These are phyloP conservation scores for Pyrrhoderma lamaoense DNA, from an alignment of 1,284 basidiomycete genomes.

Conservation along the genomic window DNA sequence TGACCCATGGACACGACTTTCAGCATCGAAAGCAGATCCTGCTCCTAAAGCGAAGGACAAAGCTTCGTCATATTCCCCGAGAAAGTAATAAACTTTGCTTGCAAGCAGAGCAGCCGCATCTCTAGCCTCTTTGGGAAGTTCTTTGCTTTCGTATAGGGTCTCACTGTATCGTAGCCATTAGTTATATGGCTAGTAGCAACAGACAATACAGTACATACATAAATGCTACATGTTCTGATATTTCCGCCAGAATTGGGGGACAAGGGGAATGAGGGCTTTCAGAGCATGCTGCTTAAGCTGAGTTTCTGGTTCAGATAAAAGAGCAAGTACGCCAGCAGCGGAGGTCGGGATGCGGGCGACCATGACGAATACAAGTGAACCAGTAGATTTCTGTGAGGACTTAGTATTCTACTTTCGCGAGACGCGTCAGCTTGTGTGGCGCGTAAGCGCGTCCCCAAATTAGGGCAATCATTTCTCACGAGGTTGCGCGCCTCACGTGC, in stretches of 20 bases:
- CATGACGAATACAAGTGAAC: constrained; percentile 34
- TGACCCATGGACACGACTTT: constrained; percentile 51
- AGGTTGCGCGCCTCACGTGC: not conserved
- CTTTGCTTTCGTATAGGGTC: constrained; percentile 77
- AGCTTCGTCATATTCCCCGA: constrained; percentile 90
- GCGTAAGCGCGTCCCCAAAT: not conserved
- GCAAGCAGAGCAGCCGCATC: constrained; percentile 82
- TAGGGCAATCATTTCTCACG: not conserved
- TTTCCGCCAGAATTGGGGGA: constrained; percentile 95
- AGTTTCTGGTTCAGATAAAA: constrained; percentile 82
- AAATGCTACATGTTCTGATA: constrained; percentile 84
- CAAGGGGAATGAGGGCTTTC: constrained; percentile 70
- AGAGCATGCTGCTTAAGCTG: constrained; percentile 88
- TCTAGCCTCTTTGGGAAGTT: constrained; percentile 64
- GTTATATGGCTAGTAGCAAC: constrained; percentile 17
- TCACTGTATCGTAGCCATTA: constrained; percentile 51
- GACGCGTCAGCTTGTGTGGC: constrained; percentile 17
- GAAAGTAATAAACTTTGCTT: constrained; percentile 94
- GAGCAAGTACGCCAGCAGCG: constrained; percentile 82
- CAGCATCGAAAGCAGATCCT: constrained; percentile 77
- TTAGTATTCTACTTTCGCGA: constrained; percentile 1
- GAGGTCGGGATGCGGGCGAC: constrained; percentile 65
- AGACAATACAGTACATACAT: constrained; percentile 53
- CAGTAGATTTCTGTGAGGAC: constrained; percentile 16
- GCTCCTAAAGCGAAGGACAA: constrained; percentile 88